These are phyloP conservation scores for Umbellularia californica DNA, from an alignment of 164 flowering plant species.

Conservation along the genomic window DNA sequence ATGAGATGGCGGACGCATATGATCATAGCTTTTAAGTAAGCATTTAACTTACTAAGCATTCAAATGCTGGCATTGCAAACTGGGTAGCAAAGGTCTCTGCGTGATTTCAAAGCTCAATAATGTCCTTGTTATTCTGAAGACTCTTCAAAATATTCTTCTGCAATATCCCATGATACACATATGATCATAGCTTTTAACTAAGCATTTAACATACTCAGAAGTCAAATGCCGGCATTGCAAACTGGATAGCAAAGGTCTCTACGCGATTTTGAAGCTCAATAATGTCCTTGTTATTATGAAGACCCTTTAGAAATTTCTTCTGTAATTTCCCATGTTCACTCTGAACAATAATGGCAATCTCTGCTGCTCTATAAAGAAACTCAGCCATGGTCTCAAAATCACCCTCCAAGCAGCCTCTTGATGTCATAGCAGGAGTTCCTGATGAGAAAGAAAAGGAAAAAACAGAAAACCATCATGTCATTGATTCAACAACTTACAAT, in stretches of 20 bases:
- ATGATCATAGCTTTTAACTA: neutral
- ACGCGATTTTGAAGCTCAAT: constrained; percentile 60
- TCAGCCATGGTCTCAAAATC: constrained; percentile 89
- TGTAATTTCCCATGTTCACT: constrained; percentile 62
- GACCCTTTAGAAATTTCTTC: constrained; percentile 59
- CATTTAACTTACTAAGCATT: constrained; percentile 27
- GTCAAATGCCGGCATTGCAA: constrained; percentile 37
- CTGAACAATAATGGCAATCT: constrained; percentile 54
- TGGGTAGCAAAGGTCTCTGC: constrained; percentile 84
- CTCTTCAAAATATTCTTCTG: constrained; percentile 59
- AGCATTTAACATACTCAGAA: constrained; percentile 22
- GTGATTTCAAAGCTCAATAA: constrained; percentile 54
- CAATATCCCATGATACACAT: constrained; percentile 36
- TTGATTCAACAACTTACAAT: neutral
- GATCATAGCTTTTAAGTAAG: neutral
- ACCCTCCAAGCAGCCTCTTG: constrained; percentile 83
- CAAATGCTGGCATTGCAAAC: constrained; percentile 31
- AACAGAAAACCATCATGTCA: neutral
- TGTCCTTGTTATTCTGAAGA: constrained; percentile 62
- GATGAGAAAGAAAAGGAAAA: neutral
- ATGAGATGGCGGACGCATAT: neutral
- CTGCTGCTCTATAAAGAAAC: constrained; percentile 72
- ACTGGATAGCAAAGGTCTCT: constrained; percentile 73
- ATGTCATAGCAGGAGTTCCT: constrained; percentile 91
- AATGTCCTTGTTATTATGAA: constrained; percentile 64